Percentiles rank a stretch among this genome's conserved stretches.
phyloP scores from a whole-genome alignment of 139 green algal species.

The Chloropicon primus region DNA sequence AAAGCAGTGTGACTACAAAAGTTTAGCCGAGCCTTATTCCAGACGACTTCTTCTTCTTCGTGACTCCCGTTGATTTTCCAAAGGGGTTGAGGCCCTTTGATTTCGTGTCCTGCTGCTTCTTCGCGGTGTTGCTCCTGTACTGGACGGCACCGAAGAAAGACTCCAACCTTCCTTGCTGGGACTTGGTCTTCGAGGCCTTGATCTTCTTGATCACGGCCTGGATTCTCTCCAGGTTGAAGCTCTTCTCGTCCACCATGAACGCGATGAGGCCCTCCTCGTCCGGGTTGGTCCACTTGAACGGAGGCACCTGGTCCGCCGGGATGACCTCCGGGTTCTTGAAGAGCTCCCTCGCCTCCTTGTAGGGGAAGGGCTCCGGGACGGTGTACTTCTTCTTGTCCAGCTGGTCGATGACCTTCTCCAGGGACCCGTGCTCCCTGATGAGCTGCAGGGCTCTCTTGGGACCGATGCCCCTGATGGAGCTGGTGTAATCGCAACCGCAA shows the following conservation, averaged over 20 bases:
- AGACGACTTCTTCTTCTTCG: background rate
- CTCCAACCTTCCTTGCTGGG: slow-evolving; percentile 48
- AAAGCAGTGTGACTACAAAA: too few relatives aligned
- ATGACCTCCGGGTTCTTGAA: slow-evolving; percentile 58
- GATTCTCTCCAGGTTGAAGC: slow-evolving; percentile 82
- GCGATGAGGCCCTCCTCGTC: slow-evolving; percentile 82
- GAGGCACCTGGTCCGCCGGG: slow-evolving; percentile 22
- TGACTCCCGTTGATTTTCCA: background rate
- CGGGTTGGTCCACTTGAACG: slow-evolving; percentile 68
- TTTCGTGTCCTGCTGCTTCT: too few relatives aligned
- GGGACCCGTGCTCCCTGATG: slow-evolving; percentile 55
- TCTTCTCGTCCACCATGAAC: slow-evolving; percentile 88
- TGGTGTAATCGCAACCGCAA: slow-evolving; percentile 90
- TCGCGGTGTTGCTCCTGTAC: too few relatives aligned
- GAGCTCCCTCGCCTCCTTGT: slow-evolving; percentile 58
- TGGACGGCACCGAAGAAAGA: slow-evolving; percentile 70
- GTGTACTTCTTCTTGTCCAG: slow-evolving; percentile 34
- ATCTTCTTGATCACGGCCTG: slow-evolving; percentile 41
- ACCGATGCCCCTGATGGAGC: slow-evolving; percentile 68
- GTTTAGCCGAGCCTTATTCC: background rate
- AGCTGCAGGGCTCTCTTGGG: slow-evolving; percentile 61
- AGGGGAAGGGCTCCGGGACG: slow-evolving; percentile 74
- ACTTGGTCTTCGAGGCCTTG: slow-evolving; percentile 27
- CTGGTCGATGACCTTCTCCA: slow-evolving; percentile 37
- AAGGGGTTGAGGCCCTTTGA: background rate